phyloP scores from a whole-genome alignment of 495 filamentous ascomycete species.

The Tuber brumale region DNA sequence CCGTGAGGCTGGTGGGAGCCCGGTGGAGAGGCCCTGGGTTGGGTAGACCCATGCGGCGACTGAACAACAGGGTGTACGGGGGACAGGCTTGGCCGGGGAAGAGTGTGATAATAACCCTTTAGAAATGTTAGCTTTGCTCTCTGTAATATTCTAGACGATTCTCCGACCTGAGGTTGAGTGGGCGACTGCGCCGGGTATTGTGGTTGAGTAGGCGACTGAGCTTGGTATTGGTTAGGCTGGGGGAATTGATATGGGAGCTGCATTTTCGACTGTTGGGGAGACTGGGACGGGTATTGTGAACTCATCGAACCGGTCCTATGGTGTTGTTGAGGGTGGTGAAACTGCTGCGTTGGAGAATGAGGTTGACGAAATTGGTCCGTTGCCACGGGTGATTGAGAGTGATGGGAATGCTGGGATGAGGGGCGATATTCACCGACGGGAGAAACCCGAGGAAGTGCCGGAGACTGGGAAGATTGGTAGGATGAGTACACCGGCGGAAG shows the following conservation, averaged over 20 bases:
- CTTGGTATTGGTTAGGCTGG: constrained; percentile 14
- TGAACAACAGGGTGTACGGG: not conserved
- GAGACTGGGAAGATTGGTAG: constrained; percentile 22
- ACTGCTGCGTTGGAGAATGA: constrained; percentile 19
- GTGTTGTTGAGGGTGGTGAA: constrained; percentile 18
- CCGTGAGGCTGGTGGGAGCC: not conserved
- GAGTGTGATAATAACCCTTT: not conserved
- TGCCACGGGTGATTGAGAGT: constrained; percentile 23
- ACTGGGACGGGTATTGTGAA: constrained; percentile 28
- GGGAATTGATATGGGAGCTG: constrained; percentile 27
- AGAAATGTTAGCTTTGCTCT: not conserved
- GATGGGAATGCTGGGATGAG: constrained; percentile 24
- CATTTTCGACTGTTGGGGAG: constrained; percentile 27
- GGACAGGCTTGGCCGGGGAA: not conserved
- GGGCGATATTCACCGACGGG: constrained; percentile 22
- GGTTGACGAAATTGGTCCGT: constrained; percentile 30
- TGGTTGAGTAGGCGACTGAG: constrained; percentile 21
- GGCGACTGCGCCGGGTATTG: constrained; percentile 20
- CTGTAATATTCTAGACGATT: not conserved
- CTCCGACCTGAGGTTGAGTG: constrained; percentile 7
- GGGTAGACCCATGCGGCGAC: constrained; percentile 5
- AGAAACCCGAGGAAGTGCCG: constrained; percentile 20
- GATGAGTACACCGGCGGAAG: constrained; percentile 23
- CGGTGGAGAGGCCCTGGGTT: constrained; percentile 9
- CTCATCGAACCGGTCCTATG: constrained; percentile 25